phyloP scores from a whole-genome alignment of 2,329 filamentous ascomycete genomes.

The Colletotrichum magnum region DNA sequence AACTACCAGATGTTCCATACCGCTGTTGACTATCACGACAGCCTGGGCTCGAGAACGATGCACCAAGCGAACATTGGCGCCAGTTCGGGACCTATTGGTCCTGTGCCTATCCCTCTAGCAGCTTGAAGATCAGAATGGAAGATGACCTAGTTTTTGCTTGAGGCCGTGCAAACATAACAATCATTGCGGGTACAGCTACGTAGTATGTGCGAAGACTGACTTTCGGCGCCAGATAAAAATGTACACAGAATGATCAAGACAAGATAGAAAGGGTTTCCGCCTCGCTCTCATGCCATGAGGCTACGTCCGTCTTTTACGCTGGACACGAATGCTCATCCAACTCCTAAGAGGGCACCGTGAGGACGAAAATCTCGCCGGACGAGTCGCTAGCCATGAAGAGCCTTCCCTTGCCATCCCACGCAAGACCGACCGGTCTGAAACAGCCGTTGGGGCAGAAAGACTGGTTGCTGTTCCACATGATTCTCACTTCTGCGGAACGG shows the following conservation, averaged over 20 bases:
- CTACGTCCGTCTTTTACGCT: not conserved
- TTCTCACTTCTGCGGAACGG: conserved; percentile 58
- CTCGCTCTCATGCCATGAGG: not conserved
- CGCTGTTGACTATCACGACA: conserved; percentile 58
- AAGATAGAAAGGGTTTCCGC: not conserved
- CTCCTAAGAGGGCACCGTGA: conserved; percentile 46
- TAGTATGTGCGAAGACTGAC: conserved; percentile 7
- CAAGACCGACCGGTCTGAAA: conserved; percentile 74
- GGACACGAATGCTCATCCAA: conserved; percentile 1
- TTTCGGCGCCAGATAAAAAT: not conserved
- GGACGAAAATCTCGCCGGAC: conserved; percentile 77
- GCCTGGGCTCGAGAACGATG: conserved; percentile 56
- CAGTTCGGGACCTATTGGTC: conserved; percentile 19
- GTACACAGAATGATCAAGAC: conserved; percentile 3
- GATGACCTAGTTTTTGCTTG: not conserved
- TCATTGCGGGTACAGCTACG: conserved; percentile 10
- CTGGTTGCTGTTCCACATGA: conserved; percentile 65
- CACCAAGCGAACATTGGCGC: conserved; percentile 61
- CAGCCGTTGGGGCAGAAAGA: conserved; percentile 68
- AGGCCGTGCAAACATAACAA: not conserved
- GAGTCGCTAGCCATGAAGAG: conserved; percentile 75
- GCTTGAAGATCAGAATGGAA: not conserved
- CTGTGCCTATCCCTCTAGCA: conserved; percentile 19
- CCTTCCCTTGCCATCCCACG: conserved; percentile 64
- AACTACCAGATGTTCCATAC: conserved; percentile 60